These are phyloP conservation scores for Solanum habrochaites DNA, from an alignment of 257 asterid species.

Conservation along the genomic window DNA sequence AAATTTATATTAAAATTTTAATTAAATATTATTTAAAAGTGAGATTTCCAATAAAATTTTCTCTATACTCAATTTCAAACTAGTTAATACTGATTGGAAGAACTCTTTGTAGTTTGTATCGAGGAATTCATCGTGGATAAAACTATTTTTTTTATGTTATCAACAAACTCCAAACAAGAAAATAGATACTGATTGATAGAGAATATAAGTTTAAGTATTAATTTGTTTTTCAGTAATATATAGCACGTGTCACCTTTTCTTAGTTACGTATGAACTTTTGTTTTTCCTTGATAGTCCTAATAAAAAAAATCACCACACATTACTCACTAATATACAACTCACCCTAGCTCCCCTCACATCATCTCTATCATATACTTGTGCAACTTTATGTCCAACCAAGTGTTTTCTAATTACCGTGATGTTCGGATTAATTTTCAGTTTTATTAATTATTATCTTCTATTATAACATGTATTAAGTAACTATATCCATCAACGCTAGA, in stretches of 20 bases:
- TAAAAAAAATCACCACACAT: not conserved
- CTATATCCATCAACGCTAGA: not conserved
- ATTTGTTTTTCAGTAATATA: not conserved
- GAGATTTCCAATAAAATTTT: too few relatives aligned
- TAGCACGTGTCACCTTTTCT: not conserved
- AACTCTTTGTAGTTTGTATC: not conserved
- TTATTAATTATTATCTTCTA: too few relatives aligned
- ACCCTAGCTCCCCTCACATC: not conserved
- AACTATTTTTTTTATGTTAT: not conserved
- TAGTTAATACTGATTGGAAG: not conserved
- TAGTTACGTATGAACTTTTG: not conserved
- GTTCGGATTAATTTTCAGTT: not conserved
- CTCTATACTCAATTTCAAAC: not conserved
- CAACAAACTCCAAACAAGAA: not conserved
- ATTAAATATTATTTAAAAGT: not conserved
- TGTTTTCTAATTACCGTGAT: not conserved
- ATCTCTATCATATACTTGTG: not conserved
- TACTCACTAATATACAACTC: not conserved
- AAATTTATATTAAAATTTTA: too few relatives aligned
- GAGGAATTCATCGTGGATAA: not conserved
- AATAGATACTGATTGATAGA: not conserved
- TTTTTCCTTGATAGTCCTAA: not conserved
- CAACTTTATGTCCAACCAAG: not conserved
- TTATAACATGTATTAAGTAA: accelerated
- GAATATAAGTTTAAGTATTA: not conserved